Evolutionary conservation across 2,329 filamentous ascomycete species (phyloP), one percentile per base, ranked within the genome.

Genomic region (Curvularia spicifera): DNA sequence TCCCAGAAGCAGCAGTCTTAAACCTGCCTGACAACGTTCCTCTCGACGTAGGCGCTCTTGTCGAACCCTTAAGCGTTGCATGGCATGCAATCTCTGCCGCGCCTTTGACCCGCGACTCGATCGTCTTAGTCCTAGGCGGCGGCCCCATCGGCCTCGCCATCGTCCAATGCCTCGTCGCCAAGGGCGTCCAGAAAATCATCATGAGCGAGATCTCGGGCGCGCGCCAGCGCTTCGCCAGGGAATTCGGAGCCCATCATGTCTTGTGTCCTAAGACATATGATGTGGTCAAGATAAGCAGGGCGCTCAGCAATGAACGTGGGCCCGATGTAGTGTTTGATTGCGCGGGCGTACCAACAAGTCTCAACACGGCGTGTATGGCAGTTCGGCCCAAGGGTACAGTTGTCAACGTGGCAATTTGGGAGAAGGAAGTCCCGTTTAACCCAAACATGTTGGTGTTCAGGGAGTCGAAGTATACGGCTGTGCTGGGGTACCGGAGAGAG

Each of bases 371-470:
- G 74, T 64, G 84, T 40, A 72, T 79, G 20, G 79, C 82, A 0
- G 81, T 86, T 2, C 78, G 81, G 48, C 78, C 80, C 0, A 78
- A 83, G 35, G 87, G 86, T 0, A 84, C 83, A 0, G 79, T 89
- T 0, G 81, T 89, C 2, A 89, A 89, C 59, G 81, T 89, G n/a
- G 85, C 87, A 0, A 84, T 89, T 3, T 89, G 85, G 85, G 85
- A 87, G 66, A 84, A 81, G 52, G 76, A 77, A 6, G 79, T 86
- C 4, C 78, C 79, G 0, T 81, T 88, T 51, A 76, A 83, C 31
- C 81, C 83, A 0, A 86, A 85, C 62, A 79, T 81, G 64, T 64
- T 87, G 29, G 79, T 85, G 5, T 82, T 83, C 51, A 78, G 78
- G 6, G 84, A 87, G 69, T 81, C 83, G 31, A 80, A 76, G 35